Evolutionary conservation across 257 asterid genomes (phyloP).

Genomic region (Solanum piurae): DNA sequence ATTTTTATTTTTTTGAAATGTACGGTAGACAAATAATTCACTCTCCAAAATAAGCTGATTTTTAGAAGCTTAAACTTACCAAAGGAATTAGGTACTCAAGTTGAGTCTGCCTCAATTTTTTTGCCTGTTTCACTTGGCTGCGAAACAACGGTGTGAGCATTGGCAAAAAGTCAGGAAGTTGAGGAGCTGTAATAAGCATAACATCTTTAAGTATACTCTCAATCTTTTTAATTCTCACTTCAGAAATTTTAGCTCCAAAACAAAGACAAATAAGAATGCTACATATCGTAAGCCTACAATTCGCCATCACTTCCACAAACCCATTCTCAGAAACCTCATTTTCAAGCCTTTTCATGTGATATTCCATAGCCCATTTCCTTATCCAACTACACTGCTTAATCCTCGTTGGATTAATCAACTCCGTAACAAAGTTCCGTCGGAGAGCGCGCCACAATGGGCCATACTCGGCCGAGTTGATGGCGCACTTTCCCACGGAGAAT

Average conservation of each 20-base stretch:
- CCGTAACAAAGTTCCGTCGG: constrained; percentile 87
- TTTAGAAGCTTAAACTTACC: not conserved
- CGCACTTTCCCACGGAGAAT: constrained; percentile 86
- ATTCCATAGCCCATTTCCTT: constrained; percentile 62
- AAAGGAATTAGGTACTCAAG: constrained; percentile 63
- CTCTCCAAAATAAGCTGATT: not conserved
- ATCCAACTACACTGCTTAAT: constrained; percentile 91
- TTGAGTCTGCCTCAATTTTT: constrained; percentile 52
- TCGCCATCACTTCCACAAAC: constrained; percentile 70
- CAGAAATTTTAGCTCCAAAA: constrained; percentile 67
- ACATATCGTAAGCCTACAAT: constrained; percentile 69
- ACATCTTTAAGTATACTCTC: constrained; percentile 72
- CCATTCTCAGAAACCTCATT: constrained; percentile 36
- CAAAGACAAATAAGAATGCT: constrained; percentile 79
- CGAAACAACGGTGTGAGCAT: constrained; percentile 58
- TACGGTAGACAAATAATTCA: too few species aligned
- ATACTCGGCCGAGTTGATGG: constrained; percentile 90
- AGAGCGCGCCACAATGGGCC: constrained; percentile 93
- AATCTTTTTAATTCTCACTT: constrained; percentile 36
- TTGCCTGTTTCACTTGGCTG: constrained; percentile 53
- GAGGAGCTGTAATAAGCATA: constrained; percentile 71
- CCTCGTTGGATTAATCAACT: constrained; percentile 70
- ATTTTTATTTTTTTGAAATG: too few species aligned
- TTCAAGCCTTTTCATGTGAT: constrained; percentile 56
- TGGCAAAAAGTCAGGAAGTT: constrained; percentile 90